These are phyloP conservation scores for Pulveroboletus frians DNA, from an alignment of 768 basidiomycete species.

Conservation along the genomic window DNA sequence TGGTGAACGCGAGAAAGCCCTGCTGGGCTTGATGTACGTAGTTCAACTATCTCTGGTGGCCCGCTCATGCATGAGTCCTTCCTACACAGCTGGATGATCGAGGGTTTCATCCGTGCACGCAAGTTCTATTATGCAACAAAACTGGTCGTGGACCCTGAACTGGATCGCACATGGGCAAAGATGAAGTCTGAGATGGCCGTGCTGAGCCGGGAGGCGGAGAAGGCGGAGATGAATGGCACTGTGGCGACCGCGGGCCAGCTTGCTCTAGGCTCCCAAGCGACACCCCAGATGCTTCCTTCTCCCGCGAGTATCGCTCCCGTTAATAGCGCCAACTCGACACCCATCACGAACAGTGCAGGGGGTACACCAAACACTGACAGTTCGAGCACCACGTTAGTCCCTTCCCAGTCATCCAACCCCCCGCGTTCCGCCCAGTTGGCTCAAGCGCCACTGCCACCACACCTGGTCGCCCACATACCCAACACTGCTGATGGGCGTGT, in stretches of 20 bases:
- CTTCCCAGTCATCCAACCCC: conserved; percentile 24
- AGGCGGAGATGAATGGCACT: conserved; percentile 31
- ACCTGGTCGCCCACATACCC: conserved; percentile 27
- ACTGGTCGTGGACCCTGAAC: conserved; percentile 30
- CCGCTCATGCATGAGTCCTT: conserved; percentile 22
- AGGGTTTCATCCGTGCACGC: conserved; percentile 63
- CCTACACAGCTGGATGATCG: conserved; percentile 64
- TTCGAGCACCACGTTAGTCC: conserved; percentile 19
- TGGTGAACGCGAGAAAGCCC: conserved; percentile 50
- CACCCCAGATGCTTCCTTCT: conserved; percentile 76
- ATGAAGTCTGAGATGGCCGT: conserved; percentile 31
- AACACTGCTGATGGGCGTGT: conserved; percentile 27
- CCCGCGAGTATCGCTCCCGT: conserved; percentile 64
- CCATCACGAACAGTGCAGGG: conserved; percentile 51
- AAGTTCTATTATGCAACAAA: conserved; percentile 40
- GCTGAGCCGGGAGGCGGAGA: conserved; percentile 33
- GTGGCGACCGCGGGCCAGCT: conserved; percentile 24
- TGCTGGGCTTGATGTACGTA: conserved; percentile 77
- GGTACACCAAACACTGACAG: conserved; percentile 46
- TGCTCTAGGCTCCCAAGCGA: conserved; percentile 32
- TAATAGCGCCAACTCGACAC: conserved; percentile 74
- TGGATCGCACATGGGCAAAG: conserved; percentile 32
- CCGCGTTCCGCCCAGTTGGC: conserved; percentile 24
- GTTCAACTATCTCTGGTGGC: conserved; percentile 11
- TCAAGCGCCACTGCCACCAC: conserved; percentile 40